phyloP scores from a whole-genome alignment of 2,329 filamentous ascomycete genomes.

The Lasiodiplodia theobromae region DNA sequence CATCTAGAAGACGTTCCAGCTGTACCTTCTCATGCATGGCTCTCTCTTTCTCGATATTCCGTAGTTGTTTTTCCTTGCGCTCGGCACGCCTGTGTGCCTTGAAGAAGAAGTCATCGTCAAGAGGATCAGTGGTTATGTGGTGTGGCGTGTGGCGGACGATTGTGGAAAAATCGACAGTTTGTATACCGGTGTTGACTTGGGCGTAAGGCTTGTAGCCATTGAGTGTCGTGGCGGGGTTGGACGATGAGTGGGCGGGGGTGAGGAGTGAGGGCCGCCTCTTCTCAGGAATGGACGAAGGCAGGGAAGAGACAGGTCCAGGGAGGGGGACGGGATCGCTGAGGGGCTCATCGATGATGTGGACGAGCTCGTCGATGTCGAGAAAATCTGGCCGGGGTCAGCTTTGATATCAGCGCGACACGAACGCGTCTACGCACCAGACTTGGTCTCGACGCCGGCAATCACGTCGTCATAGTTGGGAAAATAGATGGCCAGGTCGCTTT shows the following conservation, averaged over 20 bases:
- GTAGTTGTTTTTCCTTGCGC: constrained; percentile 71
- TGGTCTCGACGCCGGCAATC: constrained; percentile 82
- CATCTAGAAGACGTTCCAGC: constrained; percentile 74
- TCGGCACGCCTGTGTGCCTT: constrained; percentile 67
- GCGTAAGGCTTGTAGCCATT: constrained; percentile 30
- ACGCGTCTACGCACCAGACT: constrained; percentile 67
- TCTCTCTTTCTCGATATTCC: constrained; percentile 71
- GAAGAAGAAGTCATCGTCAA: constrained; percentile 63
- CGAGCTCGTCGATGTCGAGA: constrained; percentile 74
- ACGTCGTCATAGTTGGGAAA: constrained; percentile 95
- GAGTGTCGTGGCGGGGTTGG: constrained; percentile 23
- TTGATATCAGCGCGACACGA: constrained; percentile 11
- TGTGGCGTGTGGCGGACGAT: constrained; percentile 45
- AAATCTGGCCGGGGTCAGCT: constrained; percentile 63
- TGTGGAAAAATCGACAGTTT: constrained; percentile 53
- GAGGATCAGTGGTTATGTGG: constrained; percentile 56
- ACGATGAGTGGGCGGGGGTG: constrained; percentile 13
- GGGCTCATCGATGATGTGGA: constrained; percentile 72
- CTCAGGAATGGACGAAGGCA: constrained; percentile 2
- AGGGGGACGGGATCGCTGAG: constrained; percentile 22
- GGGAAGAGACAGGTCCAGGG: constrained; percentile 1
- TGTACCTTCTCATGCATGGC: constrained; percentile 72
- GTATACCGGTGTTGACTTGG: constrained; percentile 35
- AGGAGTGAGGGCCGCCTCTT: constrained; percentile 18
- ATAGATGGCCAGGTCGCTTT: constrained; percentile 89